phyloP scores from a whole-genome alignment of 192 early-diverging fungal genomes.

The Coemansia sp. region DNA sequence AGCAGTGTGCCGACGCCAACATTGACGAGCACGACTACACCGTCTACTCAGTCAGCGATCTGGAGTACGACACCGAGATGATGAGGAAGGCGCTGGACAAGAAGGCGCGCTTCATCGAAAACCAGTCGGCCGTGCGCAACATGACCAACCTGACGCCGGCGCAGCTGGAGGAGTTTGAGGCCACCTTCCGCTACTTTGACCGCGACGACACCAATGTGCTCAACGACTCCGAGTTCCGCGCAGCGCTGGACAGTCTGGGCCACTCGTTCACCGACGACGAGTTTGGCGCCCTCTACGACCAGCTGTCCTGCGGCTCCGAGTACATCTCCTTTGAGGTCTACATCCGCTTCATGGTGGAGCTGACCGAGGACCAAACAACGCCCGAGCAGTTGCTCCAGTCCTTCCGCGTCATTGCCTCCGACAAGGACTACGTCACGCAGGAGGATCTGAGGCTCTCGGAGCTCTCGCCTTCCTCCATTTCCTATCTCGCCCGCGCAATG shows the following conservation, averaged over 20 bases:
- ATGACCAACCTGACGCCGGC: conserved; percentile 91
- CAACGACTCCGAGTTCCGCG: conserved; percentile 76
- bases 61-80: conserved; percentile 81
- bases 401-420: conserved; percentile 82
- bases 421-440: conserved; percentile 86
- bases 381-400: conserved; percentile 83
- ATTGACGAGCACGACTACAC: conserved; percentile 94
- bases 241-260: conserved; percentile 78
- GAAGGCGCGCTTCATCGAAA: conserved; percentile 87
- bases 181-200: conserved; percentile 91
- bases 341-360: conserved; percentile 78
- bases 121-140: conserved; percentile 90
- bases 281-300: conserved; percentile 66
- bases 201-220: conserved; percentile 81
- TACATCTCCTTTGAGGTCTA: conserved; percentile 87
- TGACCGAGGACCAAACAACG: conserved; percentile 89
- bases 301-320: conserved; percentile 61
- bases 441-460: conserved; percentile 78
- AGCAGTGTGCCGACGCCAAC: conserved; percentile 76
- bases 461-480: conserved; percentile 70
- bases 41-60: conserved; percentile 86
- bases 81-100: conserved; percentile 77
- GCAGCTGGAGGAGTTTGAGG: conserved; percentile 90
- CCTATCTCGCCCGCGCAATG: conserved; percentile 74
- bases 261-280: conserved; percentile 73